Base-by-base conservation (phyloP, 176 grass and related monocot genomes). In the Guadua angustifolia region DNA sequence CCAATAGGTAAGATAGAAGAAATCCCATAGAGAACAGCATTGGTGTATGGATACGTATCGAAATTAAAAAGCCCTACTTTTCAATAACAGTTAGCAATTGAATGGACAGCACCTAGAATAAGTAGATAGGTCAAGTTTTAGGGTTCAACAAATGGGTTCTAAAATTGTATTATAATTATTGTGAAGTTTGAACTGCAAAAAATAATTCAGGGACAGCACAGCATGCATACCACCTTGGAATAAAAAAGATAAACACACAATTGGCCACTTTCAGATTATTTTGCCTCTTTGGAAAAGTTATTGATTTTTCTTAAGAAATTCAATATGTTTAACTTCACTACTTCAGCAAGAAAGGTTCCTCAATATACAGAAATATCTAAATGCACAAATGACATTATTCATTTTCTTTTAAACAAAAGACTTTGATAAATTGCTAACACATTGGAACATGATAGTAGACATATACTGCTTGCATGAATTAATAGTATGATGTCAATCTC, bases 41-140 rank as follows among this genome's bases (percentile, higher is more conserved):
- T 83, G 4, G 16, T 84, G 9, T n/a, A n/a, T 56, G 36, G 47
- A 77, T 83, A 64, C 65, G 42, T 51, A 51, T 18, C 16, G 32
- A 19, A 1, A 35, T 3, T 35, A 1, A 3, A 35, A 76, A 18
- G 5, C 44, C 9, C 29, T 19, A 55, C 6, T 75, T 84, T 66
- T 67, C 50, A 56, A 53, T 32, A 57, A 71, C 40, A 81, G 46
- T 69, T 75, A 52, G 43, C 5, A 77, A 71, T 55, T 39, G 33
- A 68, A 61, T 58, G 47, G 11, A 74, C 9, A 78, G 9, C 17
- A 73, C 19, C 58, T 26, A 67, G 46, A 40, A 81, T 10, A 24
- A 51, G 18, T 50, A 46, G 7, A 15, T 16, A 56, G 45, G 63
- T 25, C 63, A 53, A n/a, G 33, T 51, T 55, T 66, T 51, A 26